Percentiles rank a stretch among this genome's conserved stretches.
Conservation (phyloP, 495 filamentous ascomycete species). For the Penicillium canariense region DNA sequence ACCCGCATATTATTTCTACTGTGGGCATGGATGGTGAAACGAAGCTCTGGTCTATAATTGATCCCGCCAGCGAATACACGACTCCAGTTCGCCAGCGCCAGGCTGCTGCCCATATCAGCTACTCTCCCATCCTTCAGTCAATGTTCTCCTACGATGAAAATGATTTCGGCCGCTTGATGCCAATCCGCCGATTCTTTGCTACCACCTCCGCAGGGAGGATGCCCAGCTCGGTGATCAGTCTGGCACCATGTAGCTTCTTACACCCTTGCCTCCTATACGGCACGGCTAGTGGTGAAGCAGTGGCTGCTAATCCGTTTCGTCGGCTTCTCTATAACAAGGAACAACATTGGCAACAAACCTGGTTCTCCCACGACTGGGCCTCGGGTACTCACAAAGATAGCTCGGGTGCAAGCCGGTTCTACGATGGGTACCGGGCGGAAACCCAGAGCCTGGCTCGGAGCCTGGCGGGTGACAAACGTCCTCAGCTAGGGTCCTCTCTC, state of each 20-base stretch:
- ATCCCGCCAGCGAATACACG: slow-evolving; percentile 48
- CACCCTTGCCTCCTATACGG: slow-evolving; percentile 58
- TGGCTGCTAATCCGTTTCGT: slow-evolving; percentile 55
- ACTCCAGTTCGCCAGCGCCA: slow-evolving; percentile 52
- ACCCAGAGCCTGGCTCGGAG: slow-evolving; percentile 34
- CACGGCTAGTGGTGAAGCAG: slow-evolving; percentile 54
- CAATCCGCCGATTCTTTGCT: slow-evolving; percentile 56
- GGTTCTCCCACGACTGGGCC: slow-evolving; percentile 64
- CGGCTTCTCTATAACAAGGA: slow-evolving; percentile 52
- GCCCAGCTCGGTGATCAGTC: slow-evolving; percentile 39
- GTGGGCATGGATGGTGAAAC: slow-evolving; percentile 58
- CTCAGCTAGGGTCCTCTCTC: slow-evolving; percentile 36
- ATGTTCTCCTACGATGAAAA: slow-evolving; percentile 58
- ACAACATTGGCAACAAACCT: slow-evolving; percentile 55
- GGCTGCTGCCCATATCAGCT: slow-evolving; percentile 47
- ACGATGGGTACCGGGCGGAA: slow-evolving; percentile 57
- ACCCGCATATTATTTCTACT: slow-evolving; percentile 54
- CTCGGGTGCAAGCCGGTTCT: slow-evolving; percentile 51
- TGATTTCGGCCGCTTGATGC: slow-evolving; percentile 50
- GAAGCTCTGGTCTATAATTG: slow-evolving; percentile 54
- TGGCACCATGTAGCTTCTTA: slow-evolving; percentile 41
- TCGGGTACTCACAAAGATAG: slow-evolving; percentile 28
- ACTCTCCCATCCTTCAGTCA: slow-evolving; percentile 55
- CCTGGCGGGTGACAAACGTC: slow-evolving; percentile 30
- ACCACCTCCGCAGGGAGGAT: slow-evolving; percentile 38